Base-by-base conservation (phyloP, 805 yeast species). In the Starmerella scarabaei region DNA sequence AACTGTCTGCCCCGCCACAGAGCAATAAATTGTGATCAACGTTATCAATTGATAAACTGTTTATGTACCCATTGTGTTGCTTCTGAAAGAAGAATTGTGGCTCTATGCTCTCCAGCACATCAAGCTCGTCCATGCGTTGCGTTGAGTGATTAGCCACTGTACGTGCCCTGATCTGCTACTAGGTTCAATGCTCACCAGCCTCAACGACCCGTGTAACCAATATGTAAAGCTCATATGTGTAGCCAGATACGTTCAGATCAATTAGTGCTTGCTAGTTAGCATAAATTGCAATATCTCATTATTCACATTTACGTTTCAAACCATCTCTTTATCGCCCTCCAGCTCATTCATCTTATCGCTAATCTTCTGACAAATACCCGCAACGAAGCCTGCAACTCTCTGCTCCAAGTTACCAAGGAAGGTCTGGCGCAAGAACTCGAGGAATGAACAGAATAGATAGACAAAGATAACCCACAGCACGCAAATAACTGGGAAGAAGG, bases 1-100 rank as follows among this genome's bases (percentile, higher is more conserved):
- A 64, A 1, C 82, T 72, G 53, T 81, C 88, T 1, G 81, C 81
- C 16, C 80, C 73, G 1, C 86, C 93, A 21, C 84, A 73, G 5
- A 82, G 57, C 47, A 81, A 49, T 44, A 58, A 76, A 41, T 69
- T 60, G 35, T 61, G 53, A 4, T 65, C 65, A 2, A 55, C 51
- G 6, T 52, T 48, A 40, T 81, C 91, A 15, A 80, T 50, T 1
- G 76, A 69, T 4, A 81, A 56, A 3, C 77, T 59, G 48, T 78
- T 80, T 19, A 81, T 72, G 1, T 82, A 73, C 4, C 65, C 65
- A 6, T 40, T 39, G 36, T 58, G 60, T 17, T 49, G 34, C 18
- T 36, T 29, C 12, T 42, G n/a, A 29, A 41, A 37, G 37, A 60
- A 53, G 4, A 32, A n/a, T 14, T 40, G 37, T 5, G 45, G 45